Evolutionary conservation across 164 flowering plant genomes (phyloP).

Genomic region (Macadamia tetraphylla): DNA sequence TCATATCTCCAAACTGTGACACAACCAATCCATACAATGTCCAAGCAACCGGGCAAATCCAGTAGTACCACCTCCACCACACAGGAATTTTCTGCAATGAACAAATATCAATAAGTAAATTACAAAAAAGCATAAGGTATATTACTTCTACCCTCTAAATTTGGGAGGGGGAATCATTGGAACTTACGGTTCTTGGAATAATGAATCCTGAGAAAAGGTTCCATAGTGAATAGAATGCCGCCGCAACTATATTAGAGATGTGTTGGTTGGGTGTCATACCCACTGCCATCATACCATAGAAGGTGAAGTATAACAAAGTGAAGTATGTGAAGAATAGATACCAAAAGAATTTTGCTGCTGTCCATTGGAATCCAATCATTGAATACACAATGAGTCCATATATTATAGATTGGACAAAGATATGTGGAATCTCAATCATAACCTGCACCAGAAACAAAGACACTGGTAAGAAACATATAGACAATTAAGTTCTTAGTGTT

Average conservation of each 20-base stretch:
- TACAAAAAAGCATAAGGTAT: too few species aligned
- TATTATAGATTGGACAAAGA: conserved; percentile 29
- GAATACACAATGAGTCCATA: conserved; percentile 42
- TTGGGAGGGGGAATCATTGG: too few species aligned
- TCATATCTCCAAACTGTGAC: conserved; percentile 38
- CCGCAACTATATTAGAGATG: conserved; percentile 25
- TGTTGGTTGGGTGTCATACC: conserved; percentile 47
- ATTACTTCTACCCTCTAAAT: too few species aligned
- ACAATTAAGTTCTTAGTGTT: background rate
- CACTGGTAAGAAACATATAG: background rate
- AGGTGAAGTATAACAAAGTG: conserved; percentile 48
- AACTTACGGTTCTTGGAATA: conserved; percentile 30
- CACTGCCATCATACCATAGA: conserved; percentile 56
- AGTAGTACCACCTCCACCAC: conserved; percentile 5
- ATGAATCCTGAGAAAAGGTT: conserved; percentile 46
- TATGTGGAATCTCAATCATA: conserved; percentile 35
- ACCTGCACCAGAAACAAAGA: conserved; percentile 17
- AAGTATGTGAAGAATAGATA: conserved; percentile 42
- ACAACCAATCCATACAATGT: conserved; percentile 37
- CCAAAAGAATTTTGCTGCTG: conserved; percentile 46
- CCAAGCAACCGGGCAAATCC: conserved; percentile 35
- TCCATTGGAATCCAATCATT: conserved; percentile 61
- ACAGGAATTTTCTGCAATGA: conserved; percentile 35
- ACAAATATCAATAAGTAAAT: background rate
- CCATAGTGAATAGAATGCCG: conserved; percentile 30